Conservation (phyloP, 2,329 filamentous ascomycete genomes). For the Beauveria australis region DNA sequence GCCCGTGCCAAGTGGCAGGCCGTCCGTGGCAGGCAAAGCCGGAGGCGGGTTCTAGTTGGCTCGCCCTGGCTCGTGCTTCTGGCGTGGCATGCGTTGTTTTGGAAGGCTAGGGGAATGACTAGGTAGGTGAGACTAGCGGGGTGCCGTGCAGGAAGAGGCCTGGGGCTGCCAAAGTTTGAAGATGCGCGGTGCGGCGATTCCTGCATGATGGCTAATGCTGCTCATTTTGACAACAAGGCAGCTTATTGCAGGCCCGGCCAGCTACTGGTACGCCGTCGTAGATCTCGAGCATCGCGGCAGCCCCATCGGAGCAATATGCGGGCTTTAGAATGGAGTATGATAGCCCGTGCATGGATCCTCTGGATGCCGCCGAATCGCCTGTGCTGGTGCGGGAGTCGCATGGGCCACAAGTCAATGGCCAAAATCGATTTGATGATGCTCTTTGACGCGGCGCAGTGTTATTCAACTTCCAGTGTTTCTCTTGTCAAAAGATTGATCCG, state of each 20-base stretch:
- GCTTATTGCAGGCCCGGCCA: constrained; percentile 3
- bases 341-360: constrained; percentile 1
- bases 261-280: constrained; percentile 8
- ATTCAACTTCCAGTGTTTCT: not conserved
- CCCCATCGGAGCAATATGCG: constrained; percentile 10
- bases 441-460: not conserved
- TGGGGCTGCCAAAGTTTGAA: not conserved
- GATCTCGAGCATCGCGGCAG: constrained; percentile 7
- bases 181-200: constrained; percentile 9
- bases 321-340: not conserved
- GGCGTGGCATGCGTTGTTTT: not conserved
- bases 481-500: not conserved
- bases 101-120: constrained; percentile 2
- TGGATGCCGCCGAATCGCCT: not conserved
- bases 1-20: not conserved
- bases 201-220: constrained; percentile 6
- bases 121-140: constrained; percentile 1
- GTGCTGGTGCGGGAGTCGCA: not conserved
- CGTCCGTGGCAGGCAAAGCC: not conserved
- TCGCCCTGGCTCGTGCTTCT: constrained; percentile 6
- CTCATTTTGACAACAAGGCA: not conserved
- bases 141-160: not conserved
- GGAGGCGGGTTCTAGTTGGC: constrained; percentile 6
- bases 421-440: not conserved
- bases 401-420: not conserved